Evolutionary conservation across 2,329 filamentous ascomycete species (phyloP), one percentile per base, ranked within the genome.

Genomic region (Fonsecaea pedrosoi): DNA sequence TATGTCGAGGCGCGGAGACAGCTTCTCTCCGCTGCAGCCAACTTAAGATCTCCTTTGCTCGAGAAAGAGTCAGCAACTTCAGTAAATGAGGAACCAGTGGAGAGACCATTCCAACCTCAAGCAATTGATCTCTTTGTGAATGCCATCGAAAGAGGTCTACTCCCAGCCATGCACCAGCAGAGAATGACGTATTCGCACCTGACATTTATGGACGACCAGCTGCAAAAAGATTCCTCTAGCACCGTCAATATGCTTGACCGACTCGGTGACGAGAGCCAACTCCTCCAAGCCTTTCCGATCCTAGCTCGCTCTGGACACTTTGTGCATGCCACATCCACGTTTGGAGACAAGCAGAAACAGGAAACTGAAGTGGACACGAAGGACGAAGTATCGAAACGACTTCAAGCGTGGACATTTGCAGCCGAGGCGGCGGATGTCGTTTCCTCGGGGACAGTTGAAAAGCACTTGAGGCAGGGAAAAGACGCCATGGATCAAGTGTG

Each of bases 201-300:
- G 12, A 42, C 37, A 7, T 62, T 70, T 45, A 32, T 62, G 13
- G 18, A 62, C 10, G 66, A 68, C 13, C 65, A 69, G 38, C 40
- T 68, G 8, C 40, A 60, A 8, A 64, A 55, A 25, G 67, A 72
- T 18, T 38, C 55, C 12, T 18, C 37, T 2, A 50, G 30, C 7
- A 65, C 65, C 4, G 54, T 64, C 32, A 65, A 68, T 35, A 66
- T 69, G 40, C 66, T 74, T 13, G 66, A 68, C 18, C 58, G 68
- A 40, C 66, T 73, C 21, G 64, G 68, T 50, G 71, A 74, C 34
- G 72, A 74, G 48, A 74, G 72, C 55, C 72, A 74, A 35, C 64
- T 74, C 12, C 68, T 74, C 3, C 70, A 65, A 30, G 63, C 68
- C 2, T 73, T 68, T 62, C 69, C 69, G 5, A 60, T 69, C 4